Percentiles rank a stretch among this genome's conserved stretches.
Evolutionary conservation across 805 yeast species (phyloP).

Genomic region (Blastobotrys parvus): DNA sequence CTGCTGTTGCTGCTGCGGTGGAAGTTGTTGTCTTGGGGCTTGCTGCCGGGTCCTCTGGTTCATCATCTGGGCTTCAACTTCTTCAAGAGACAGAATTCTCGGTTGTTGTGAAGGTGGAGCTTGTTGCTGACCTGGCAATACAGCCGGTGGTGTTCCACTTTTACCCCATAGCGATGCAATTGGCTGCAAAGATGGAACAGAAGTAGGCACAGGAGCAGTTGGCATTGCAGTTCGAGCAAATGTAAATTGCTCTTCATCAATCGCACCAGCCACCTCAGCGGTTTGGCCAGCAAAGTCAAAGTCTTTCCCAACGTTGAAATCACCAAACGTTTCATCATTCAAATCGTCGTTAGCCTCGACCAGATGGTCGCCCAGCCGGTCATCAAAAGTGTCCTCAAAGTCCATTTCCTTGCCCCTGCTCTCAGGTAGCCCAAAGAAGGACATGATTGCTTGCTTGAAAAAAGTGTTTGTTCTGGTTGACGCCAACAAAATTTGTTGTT

Average conservation of each 20-base stretch:
- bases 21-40: conserved; percentile 12
- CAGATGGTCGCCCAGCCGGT: conserved; percentile 59
- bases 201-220: conserved; percentile 18
- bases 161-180: conserved; percentile 63
- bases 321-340: conserved; percentile 75
- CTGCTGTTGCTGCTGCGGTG: too few species aligned
- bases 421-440: conserved; percentile 70
- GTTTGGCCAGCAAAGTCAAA: conserved; percentile 50
- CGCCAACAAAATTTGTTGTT: background rate
- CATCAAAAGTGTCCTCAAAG: conserved; percentile 77
- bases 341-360: conserved; percentile 69
- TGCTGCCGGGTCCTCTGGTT: conserved; percentile 20
- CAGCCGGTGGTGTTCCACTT: conserved; percentile 14
- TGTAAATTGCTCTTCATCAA: conserved; percentile 22
- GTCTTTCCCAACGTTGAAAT: conserved; percentile 46
- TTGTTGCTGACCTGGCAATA: conserved; percentile 2
- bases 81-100: conserved; percentile 65
- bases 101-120: conserved; percentile 20
- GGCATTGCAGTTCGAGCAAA: conserved; percentile 19
- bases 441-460: conserved; percentile 45
- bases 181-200: conserved; percentile 42
- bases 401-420: conserved; percentile 54
- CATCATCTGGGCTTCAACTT: conserved; percentile 71
- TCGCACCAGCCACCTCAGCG: conserved; percentile 23
- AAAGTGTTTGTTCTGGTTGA: background rate